phyloP scores from a whole-genome alignment of 208 protist species.

The Lotmaria passim region DNA sequence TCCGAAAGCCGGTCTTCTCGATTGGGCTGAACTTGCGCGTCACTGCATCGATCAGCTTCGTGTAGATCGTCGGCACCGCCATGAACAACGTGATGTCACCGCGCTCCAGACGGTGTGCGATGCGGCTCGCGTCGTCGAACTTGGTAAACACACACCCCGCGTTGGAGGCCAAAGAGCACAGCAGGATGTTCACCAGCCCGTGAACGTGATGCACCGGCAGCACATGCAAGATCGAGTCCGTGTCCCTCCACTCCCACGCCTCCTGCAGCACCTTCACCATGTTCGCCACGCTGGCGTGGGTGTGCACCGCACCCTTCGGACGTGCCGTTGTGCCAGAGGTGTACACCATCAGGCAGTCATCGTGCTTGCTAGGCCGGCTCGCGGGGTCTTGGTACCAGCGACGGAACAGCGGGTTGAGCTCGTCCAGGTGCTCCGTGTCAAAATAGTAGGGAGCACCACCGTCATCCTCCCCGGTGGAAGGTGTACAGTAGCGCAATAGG shows the following conservation, averaged over 20 bases:
- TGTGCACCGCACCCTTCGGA: conserved; percentile 94
- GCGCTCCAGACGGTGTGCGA: conserved; percentile 56
- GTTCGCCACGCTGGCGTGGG: conserved; percentile 85
- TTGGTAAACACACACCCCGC: conserved; percentile 83
- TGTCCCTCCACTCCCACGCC: conserved; percentile 90
- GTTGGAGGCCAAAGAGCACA: conserved; percentile 84
- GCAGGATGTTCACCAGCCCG: conserved; percentile 94
- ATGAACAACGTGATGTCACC: conserved; percentile 95
- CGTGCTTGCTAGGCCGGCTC: conserved; percentile 48
- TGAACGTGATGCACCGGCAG: conserved; percentile 98
- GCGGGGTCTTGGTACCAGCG: conserved; percentile 53
- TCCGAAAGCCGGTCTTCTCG: conserved; percentile 58
- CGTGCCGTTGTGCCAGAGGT: conserved; percentile 94
- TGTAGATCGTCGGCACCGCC: conserved; percentile 98
- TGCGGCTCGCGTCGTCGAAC: conserved; percentile 74
- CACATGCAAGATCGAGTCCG: conserved; percentile 92
- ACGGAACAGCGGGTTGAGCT: conserved; percentile 70
- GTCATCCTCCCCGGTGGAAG: neutral
- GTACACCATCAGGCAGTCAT: conserved; percentile 94
- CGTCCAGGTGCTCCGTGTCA: conserved; percentile 51
- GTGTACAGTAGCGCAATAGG: neutral
- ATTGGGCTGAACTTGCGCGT: conserved; percentile 40
- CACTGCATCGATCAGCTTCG: conserved; percentile 81
- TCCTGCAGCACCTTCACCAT: conserved; percentile 82
- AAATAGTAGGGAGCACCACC: conserved; percentile 46